Conservation (phyloP, 768 basidiomycete genomes). For the Rubroboletus pulcherrimus region DNA sequence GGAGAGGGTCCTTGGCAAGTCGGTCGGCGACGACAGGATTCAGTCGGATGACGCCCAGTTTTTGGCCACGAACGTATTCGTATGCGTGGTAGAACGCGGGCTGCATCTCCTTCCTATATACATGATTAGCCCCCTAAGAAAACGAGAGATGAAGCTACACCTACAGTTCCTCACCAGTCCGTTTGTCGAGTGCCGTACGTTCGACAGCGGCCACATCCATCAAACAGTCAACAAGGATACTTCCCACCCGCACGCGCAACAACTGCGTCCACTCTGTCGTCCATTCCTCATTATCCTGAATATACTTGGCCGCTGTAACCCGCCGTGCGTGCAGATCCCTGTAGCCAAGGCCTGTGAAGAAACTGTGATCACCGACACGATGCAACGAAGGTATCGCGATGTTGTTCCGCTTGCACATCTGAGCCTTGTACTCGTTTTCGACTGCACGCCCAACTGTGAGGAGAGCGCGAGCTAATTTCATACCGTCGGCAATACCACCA, state of each 20-base stretch:
- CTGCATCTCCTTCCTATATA: slow-evolving; percentile 65
- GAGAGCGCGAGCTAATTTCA: slow-evolving; percentile 85
- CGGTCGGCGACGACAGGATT: slow-evolving; percentile 78
- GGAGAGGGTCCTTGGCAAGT: slow-evolving; percentile 68
- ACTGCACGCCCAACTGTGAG: slow-evolving; percentile 78
- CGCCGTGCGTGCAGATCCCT: slow-evolving; percentile 59
- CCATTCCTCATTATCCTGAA: slow-evolving; percentile 67
- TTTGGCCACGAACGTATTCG: slow-evolving; percentile 90
- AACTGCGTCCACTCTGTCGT: slow-evolving; percentile 80
- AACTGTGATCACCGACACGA: slow-evolving; percentile 34
- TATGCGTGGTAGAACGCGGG: slow-evolving; percentile 91
- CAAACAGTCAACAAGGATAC: slow-evolving; percentile 75
- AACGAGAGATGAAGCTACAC: slow-evolving; percentile 26
- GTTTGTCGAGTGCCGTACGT: slow-evolving; percentile 53
- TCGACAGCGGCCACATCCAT: slow-evolving; percentile 81
- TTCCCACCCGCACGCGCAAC: slow-evolving; percentile 74
- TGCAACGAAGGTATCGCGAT: slow-evolving; percentile 44
- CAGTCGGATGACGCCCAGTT: slow-evolving; percentile 86
- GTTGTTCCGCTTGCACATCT: slow-evolving; percentile 65
- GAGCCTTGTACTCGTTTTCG: slow-evolving; percentile 87
- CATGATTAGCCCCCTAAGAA: slow-evolving; percentile 2
- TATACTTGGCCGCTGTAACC: slow-evolving; percentile 59
- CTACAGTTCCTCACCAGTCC: slow-evolving; percentile 58
- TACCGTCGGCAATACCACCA: slow-evolving; percentile 76
- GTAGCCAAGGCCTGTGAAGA: slow-evolving; percentile 62